Conservation (phyloP, 208 protist species). For the Porcisia deanei region DNA sequence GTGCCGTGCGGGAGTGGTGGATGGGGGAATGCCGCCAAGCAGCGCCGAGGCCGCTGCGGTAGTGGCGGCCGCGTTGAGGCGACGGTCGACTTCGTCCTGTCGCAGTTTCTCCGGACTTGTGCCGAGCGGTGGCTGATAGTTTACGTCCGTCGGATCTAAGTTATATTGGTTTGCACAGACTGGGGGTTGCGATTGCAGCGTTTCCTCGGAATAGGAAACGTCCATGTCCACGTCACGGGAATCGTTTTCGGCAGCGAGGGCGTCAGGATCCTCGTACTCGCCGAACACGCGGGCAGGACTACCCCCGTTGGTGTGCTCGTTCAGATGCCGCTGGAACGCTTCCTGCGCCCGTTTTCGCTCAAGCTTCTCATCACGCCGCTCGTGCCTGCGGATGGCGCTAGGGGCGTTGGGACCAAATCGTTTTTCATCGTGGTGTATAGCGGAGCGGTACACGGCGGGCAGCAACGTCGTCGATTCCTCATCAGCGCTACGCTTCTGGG, state of each 20-base stretch:
- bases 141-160: conserved; percentile 37
- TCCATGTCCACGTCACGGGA: conserved; percentile 8
- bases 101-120: conserved; percentile 70
- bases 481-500: conserved; percentile 18
- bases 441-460: conserved; percentile 73
- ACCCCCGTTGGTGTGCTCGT: conserved; percentile 10
- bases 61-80: conserved; percentile 15
- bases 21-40: conserved; percentile 2
- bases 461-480: conserved; percentile 40
- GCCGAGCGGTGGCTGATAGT: conserved; percentile 83
- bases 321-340: conserved; percentile 33
- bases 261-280: conserved; percentile 16
- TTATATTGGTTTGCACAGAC: conserved; percentile 23
- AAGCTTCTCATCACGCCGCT: conserved; percentile 82
- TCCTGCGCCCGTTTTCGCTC: conserved; percentile 53
- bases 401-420: conserved; percentile 82
- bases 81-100: conserved; percentile 40
- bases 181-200: conserved; percentile 16
- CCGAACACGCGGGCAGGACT: conserved; percentile 12
- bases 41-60: conserved; percentile 5
- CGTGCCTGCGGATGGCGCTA: conserved; percentile 72
- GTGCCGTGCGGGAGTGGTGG: neutral
- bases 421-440: conserved; percentile 58
- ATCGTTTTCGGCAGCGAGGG: conserved; percentile 11
- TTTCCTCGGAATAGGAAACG: conserved; percentile 14